These are phyloP conservation scores for Thecaphora thlaspeos DNA, from an alignment of 1,284 basidiomycete species.

Conservation along the genomic window DNA sequence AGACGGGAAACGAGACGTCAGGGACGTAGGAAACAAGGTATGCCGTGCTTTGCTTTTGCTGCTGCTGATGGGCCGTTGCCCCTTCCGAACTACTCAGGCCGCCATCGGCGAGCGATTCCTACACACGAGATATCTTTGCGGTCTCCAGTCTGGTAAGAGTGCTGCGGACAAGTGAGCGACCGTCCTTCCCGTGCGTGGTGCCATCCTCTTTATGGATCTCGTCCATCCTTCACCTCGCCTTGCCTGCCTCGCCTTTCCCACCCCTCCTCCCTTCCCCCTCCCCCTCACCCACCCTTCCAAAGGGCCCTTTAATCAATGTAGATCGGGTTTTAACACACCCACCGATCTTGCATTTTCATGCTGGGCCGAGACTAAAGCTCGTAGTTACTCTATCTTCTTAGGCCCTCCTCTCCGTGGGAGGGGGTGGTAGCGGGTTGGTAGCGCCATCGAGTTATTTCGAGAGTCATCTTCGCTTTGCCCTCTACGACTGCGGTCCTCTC, in stretches of 20 bases:
- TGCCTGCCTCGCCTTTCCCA: not conserved
- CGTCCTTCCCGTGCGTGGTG: too few species aligned
- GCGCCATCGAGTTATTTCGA: too few species aligned
- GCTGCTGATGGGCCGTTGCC: slow-evolving; percentile 2
- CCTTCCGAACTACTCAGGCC: not conserved
- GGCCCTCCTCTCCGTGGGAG: too few species aligned
- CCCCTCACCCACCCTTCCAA: not conserved
- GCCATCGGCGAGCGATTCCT: too few species aligned
- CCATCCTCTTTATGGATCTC: too few species aligned
- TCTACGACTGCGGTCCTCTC: not conserved
- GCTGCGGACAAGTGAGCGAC: too few species aligned
- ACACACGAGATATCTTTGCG: too few species aligned
- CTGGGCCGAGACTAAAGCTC: slow-evolving; percentile 35
- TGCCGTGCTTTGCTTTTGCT: not conserved
- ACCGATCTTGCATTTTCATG: slow-evolving; percentile 48
- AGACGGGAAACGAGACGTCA: too few species aligned
- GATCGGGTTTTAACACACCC: slow-evolving; percentile 9
- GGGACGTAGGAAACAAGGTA: too few species aligned
- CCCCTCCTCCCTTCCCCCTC: slow-evolving; percentile 1
- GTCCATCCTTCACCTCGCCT: not conserved
- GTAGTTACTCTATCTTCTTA: too few species aligned
- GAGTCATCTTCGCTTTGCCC: slow-evolving; percentile 1
- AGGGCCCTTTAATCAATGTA: slow-evolving; percentile 50
- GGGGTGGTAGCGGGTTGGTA: too few species aligned
- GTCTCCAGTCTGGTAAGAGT: too few species aligned